Conservation (phyloP, 768 basidiomycete species). For the Collybia sp. region DNA sequence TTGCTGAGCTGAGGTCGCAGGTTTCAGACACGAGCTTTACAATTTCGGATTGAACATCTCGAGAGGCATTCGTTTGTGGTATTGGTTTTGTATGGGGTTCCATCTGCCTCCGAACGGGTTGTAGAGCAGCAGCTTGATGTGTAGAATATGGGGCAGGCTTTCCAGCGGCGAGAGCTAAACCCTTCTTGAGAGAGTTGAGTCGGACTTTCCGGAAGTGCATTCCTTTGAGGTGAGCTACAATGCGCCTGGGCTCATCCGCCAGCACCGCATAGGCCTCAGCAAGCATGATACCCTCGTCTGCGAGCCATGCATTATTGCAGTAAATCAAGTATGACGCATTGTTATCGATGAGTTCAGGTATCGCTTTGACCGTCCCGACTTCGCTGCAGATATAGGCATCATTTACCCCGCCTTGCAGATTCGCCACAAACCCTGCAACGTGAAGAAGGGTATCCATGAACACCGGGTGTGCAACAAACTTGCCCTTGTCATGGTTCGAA, state of each 20-base stretch:
- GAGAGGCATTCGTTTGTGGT: too few relatives aligned
- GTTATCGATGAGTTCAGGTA: slow-evolving; percentile 14
- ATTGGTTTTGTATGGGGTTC: background rate
- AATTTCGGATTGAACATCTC: too few relatives aligned
- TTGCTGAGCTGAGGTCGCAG: slow-evolving; percentile 1
- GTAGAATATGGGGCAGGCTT: background rate
- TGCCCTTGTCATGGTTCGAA: slow-evolving; percentile 17
- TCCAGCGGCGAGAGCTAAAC: slow-evolving; percentile 22
- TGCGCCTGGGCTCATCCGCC: background rate
- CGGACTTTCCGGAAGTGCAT: background rate
- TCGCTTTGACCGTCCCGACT: slow-evolving; percentile 41
- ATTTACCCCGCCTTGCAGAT: slow-evolving; percentile 42
- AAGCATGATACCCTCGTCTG: background rate
- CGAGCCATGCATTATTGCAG: background rate
- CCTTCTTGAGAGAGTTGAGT: background rate
- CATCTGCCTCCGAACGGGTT: too few relatives aligned
- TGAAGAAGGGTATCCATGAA: slow-evolving; percentile 69
- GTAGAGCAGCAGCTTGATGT: too few relatives aligned
- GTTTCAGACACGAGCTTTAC: background rate
- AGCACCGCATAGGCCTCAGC: background rate
- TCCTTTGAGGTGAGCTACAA: background rate
- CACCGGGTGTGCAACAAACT: slow-evolving; percentile 44
- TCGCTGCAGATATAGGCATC: slow-evolving; percentile 64
- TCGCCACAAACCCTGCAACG: slow-evolving; percentile 65
- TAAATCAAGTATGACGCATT: background rate